phyloP scores from a whole-genome alignment of 495 filamentous ascomycete species.

The Hypoxylon perforatum region DNA sequence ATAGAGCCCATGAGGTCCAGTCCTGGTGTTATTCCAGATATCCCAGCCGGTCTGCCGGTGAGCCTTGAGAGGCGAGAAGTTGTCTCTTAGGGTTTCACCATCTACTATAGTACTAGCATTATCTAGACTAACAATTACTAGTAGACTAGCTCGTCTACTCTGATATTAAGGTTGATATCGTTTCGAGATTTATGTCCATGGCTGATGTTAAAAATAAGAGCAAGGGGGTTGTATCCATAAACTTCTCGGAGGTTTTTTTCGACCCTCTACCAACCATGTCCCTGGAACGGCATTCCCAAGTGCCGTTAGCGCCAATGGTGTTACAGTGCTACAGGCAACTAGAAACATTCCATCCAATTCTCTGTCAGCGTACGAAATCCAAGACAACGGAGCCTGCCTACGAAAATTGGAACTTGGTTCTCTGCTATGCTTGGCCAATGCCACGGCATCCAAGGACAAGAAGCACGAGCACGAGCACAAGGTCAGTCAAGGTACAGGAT shows the following conservation, averaged over 20 bases:
- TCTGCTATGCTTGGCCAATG: slow-evolving; percentile 18
- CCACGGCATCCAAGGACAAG: slow-evolving; percentile 21
- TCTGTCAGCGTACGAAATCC: slow-evolving; percentile 21
- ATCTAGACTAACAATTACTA: slow-evolving; percentile 10
- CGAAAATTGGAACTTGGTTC: slow-evolving; percentile 16
- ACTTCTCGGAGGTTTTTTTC: slow-evolving; percentile 22
- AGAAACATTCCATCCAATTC: slow-evolving; percentile 35
- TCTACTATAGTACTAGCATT: slow-evolving; percentile 7
- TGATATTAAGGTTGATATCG: too few species aligned
- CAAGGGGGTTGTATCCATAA: background rate
- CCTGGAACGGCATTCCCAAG: slow-evolving; percentile 33
- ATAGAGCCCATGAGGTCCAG: background rate
- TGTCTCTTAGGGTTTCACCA: slow-evolving; percentile 15
- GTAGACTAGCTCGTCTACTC: too few species aligned
- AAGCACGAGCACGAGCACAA: too few species aligned
- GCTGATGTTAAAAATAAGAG: background rate
- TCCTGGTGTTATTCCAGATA: slow-evolving; percentile 12
- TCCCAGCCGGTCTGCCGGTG: background rate
- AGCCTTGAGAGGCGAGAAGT: background rate
- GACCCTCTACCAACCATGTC: slow-evolving; percentile 33
- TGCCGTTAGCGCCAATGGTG: slow-evolving; percentile 41
- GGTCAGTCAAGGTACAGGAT: slow-evolving; percentile 9
- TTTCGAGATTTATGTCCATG: too few species aligned
- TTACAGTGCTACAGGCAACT: slow-evolving; percentile 19
- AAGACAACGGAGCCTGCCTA: slow-evolving; percentile 19